phyloP scores from a whole-genome alignment of 768 basidiomycete species.

The Harrya chromipes region DNA sequence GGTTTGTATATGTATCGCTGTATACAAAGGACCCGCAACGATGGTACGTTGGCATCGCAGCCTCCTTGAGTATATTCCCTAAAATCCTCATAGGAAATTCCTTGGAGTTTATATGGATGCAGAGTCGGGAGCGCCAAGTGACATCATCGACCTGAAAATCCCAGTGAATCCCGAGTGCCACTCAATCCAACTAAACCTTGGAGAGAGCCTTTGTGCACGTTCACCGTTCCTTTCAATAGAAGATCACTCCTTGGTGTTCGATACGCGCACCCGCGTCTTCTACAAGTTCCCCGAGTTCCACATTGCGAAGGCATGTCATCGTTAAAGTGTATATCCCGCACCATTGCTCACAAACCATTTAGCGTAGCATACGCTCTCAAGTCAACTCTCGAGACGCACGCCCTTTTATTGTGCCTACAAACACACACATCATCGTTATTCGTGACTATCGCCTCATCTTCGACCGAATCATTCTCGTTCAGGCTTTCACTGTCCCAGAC shows the following conservation, averaged over 20 bases:
- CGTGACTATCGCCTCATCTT: too few species aligned
- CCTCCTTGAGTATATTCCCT: too few species aligned
- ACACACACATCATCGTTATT: not conserved
- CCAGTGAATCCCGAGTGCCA: too few species aligned
- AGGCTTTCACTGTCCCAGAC: not conserved
- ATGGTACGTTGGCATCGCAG: not conserved
- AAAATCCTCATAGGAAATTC: too few species aligned
- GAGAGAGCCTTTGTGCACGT: not conserved
- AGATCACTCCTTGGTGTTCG: not conserved
- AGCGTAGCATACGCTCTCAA: not conserved
- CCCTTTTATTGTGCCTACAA: not conserved
- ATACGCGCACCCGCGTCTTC: not conserved
- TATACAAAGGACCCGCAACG: too few species aligned
- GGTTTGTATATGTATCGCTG: not conserved
- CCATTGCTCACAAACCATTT: not conserved
- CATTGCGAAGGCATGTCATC: not conserved
- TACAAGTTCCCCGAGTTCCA: not conserved
- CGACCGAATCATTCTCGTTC: not conserved
- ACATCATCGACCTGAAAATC: not conserved
- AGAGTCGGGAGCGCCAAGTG: not conserved
- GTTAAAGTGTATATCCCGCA: too few species aligned
- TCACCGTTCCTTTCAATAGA: not conserved
- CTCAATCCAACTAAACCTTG: too few species aligned
- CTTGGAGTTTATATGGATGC: not conserved
- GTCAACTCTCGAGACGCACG: too few species aligned